Conservation (phyloP, 192 early-diverging fungal genomes). For the Backusella circina region DNA sequence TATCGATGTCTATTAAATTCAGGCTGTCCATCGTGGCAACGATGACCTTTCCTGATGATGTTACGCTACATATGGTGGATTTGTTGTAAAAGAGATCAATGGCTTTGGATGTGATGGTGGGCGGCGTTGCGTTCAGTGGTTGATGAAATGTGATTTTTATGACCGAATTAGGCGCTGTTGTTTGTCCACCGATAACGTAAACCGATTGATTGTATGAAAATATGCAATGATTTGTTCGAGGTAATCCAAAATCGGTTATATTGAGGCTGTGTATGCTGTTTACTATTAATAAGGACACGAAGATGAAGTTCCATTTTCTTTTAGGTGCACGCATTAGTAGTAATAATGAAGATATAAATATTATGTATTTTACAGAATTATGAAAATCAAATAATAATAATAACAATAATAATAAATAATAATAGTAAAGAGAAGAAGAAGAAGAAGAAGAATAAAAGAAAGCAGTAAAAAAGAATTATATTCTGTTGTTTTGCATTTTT, state of each 20-base stretch:
- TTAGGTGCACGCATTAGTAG: neutral
- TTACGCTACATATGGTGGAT: neutral
- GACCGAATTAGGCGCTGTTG: neutral
- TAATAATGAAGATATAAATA: neutral
- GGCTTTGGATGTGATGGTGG: neutral
- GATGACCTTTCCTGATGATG: neutral
- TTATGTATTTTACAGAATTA: neutral
- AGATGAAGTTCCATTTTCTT: neutral
- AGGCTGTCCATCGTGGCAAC: neutral
- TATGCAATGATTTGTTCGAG: neutral
- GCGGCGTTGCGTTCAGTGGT: neutral
- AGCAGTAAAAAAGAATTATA: neutral
- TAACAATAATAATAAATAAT: no score
- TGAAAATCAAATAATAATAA: neutral
- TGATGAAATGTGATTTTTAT: neutral
- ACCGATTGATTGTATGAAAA: neutral
- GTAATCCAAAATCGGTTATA: neutral
- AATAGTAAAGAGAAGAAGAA: neutral
- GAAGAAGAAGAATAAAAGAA: neutral
- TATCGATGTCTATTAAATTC: neutral
- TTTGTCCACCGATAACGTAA: conserved; percentile 3
- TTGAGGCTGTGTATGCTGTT: neutral
- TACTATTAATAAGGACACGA: neutral
- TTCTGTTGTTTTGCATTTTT: conserved; percentile 1
- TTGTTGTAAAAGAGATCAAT: neutral